A percentile compares a stretch with the other conserved stretches of the same genome.
Conservation (phyloP, 2,329 filamentous ascomycete species). For the Amphichorda felina region DNA sequence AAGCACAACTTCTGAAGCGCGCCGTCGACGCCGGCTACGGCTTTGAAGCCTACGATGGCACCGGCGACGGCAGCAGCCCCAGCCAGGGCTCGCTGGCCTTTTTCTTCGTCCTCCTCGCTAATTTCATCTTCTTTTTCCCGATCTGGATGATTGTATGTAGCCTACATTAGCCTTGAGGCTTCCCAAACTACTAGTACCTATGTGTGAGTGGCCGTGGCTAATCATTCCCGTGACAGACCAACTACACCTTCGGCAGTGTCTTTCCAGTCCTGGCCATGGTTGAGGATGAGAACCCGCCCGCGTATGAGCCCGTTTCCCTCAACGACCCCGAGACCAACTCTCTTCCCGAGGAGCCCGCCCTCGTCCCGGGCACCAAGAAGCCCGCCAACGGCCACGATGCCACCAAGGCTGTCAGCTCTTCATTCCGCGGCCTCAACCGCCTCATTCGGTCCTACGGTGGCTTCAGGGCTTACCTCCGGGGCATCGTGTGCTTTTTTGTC, state of each 20-base stretch:
- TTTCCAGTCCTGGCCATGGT: slow-evolving; percentile 44
- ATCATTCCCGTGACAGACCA: slow-evolving; percentile 19
- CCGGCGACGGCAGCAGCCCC: no score
- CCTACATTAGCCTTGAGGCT: no score
- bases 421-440: slow-evolving; percentile 36
- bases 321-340: slow-evolving; percentile 17
- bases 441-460: slow-evolving; percentile 53
- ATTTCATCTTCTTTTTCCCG: no score
- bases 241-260: slow-evolving; percentile 37
- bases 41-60: no score
- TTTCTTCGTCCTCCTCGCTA: no score
- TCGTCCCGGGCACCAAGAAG: slow-evolving; percentile 13
- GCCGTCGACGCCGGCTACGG: no score
- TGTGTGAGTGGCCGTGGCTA: no score
- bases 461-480: slow-evolving; percentile 56
- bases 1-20: no score
- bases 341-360: slow-evolving; percentile 11
- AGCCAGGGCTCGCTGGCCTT: no score
- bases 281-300: slow-evolving; percentile 43
- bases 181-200: no score
- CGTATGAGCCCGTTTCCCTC: slow-evolving; percentile 38
- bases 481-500: slow-evolving; percentile 20
- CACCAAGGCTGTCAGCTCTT: slow-evolving; percentile 30
- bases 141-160: no score
- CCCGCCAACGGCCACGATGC: slow-evolving; percentile 17